Evolutionary conservation across 2,329 filamentous ascomycete genomes (phyloP).

Genomic region (Blumeriella jaapii): DNA sequence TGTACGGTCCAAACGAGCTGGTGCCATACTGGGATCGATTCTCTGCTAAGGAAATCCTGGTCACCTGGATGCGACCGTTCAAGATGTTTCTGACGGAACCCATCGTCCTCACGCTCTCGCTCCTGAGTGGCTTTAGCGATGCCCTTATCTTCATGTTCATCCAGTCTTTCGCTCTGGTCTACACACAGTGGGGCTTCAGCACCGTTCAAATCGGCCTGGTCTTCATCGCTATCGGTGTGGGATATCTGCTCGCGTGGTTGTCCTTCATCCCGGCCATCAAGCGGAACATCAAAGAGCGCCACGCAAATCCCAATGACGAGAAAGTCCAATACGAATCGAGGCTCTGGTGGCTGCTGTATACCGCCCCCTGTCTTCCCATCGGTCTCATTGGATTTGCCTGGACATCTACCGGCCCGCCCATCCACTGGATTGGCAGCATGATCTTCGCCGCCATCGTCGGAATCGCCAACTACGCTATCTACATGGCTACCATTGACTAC

Average conservation of each 20-base stretch:
- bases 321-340: conserved; percentile 58
- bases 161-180: conserved; percentile 58
- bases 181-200: conserved; percentile 53
- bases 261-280: conserved; percentile 46
- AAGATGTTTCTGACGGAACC: conserved; percentile 65
- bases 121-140: conserved; percentile 62
- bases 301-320: conserved; percentile 40
- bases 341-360: conserved; percentile 53
- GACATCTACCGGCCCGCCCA: conserved; percentile 49
- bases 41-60: conserved; percentile 42
- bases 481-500: conserved; percentile 69
- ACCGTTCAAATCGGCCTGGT: conserved; percentile 44
- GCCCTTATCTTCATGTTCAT: conserved; percentile 71
- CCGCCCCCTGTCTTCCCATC: conserved; percentile 48
- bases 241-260: conserved; percentile 51
- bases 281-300: conserved; percentile 39
- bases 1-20: conserved; percentile 66
- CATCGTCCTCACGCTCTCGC: conserved; percentile 58
- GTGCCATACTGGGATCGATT: conserved; percentile 47
- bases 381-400: conserved; percentile 62
- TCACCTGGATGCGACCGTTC: conserved; percentile 53
- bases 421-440: conserved; percentile 59
- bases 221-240: conserved; percentile 55
- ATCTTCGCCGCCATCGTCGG: conserved; percentile 55
- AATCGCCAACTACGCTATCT: conserved; percentile 61